phyloP scores from a whole-genome alignment of 371 early-diverging fungal genomes.

The Rhizopus delemar region DNA sequence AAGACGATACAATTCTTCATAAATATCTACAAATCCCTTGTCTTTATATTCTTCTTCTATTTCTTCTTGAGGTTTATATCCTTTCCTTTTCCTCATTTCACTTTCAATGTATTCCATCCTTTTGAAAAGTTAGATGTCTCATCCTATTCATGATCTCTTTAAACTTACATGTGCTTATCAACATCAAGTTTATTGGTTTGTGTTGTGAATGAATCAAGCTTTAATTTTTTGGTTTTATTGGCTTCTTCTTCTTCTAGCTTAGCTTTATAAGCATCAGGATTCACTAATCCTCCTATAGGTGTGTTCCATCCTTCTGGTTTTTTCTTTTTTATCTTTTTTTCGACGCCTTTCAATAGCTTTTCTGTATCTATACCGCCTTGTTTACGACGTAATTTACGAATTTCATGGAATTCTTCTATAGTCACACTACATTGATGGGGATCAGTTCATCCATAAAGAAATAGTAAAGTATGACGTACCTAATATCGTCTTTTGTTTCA shows the following conservation, averaged over 20 bases:
- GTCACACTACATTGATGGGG: conserved; percentile 24
- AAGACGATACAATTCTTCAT: conserved; percentile 69
- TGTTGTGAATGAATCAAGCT: conserved; percentile 72
- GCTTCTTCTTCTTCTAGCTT: conserved; percentile 25
- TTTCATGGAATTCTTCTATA: conserved; percentile 65
- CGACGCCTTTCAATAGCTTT: conserved; percentile 58
- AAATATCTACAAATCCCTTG: conserved; percentile 37
- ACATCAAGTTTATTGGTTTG: conserved; percentile 85
- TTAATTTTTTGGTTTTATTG: conserved; percentile 12
- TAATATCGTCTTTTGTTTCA: not conserved
- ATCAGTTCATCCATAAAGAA: not conserved
- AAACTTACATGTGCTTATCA: conserved; percentile 76
- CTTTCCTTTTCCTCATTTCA: conserved; percentile 32
- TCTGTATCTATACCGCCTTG: conserved; percentile 64
- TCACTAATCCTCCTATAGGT: conserved; percentile 54
- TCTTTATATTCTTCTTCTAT: conserved; percentile 38
- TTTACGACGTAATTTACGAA: conserved; percentile 62
- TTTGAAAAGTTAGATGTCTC: not conserved
- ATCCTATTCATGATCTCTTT: not conserved
- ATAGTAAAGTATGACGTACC: not conserved
- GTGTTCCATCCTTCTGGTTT: conserved; percentile 55
- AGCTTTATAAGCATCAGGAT: conserved; percentile 39
- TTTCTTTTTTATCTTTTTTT: conserved; percentile 52
- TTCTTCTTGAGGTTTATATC: conserved; percentile 16
- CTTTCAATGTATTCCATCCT: conserved; percentile 71